phyloP scores from a whole-genome alignment of 495 filamentous ascomycete genomes.

The Penicillium pulvis region DNA sequence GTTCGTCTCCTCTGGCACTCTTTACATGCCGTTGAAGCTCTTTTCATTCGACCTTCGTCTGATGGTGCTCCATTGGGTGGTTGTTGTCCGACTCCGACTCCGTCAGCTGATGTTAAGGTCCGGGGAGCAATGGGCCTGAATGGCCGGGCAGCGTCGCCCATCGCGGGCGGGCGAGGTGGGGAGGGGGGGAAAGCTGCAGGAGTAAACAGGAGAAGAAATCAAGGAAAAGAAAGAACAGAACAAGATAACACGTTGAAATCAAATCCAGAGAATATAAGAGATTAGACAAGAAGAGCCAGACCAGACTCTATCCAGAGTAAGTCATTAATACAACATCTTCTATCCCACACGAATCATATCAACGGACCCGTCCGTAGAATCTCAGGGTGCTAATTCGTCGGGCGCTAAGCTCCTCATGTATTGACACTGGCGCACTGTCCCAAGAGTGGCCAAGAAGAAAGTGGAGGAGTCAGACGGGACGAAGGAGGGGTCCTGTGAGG shows the following conservation, averaged over 20 bases:
- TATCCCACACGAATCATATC: slow-evolving; percentile 19
- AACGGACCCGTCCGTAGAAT: slow-evolving; percentile 2
- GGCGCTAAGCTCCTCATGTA: slow-evolving; percentile 7
- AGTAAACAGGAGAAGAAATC: background rate
- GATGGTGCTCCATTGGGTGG: slow-evolving; percentile 15
- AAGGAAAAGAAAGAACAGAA: background rate
- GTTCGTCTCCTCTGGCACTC: slow-evolving; percentile 47
- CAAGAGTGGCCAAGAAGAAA: slow-evolving; percentile 5
- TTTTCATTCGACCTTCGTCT: slow-evolving; percentile 41
- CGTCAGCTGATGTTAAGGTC: slow-evolving; percentile 19
- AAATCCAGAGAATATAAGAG: slow-evolving; percentile 3
- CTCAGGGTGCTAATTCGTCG: slow-evolving; percentile 4
- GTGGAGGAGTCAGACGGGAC: slow-evolving; percentile 22
- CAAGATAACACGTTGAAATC: slow-evolving; percentile 1
- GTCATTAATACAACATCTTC: slow-evolving; percentile 13
- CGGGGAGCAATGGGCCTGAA: slow-evolving; percentile 43
- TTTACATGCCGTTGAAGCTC: slow-evolving; percentile 44
- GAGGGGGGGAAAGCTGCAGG: slow-evolving; percentile 6
- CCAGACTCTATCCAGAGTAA: slow-evolving; percentile 9
- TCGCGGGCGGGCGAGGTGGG: slow-evolving; percentile 15
- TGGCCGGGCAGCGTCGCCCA: slow-evolving; percentile 36
- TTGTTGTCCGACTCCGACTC: slow-evolving; percentile 13
- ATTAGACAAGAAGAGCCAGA: slow-evolving; percentile 5
- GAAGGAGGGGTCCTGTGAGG: slow-evolving; percentile 23
- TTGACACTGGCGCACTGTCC: slow-evolving; percentile 11